phyloP scores from a whole-genome alignment of 495 filamentous ascomycete genomes.

The Podospora bellae-mahoneyi region DNA sequence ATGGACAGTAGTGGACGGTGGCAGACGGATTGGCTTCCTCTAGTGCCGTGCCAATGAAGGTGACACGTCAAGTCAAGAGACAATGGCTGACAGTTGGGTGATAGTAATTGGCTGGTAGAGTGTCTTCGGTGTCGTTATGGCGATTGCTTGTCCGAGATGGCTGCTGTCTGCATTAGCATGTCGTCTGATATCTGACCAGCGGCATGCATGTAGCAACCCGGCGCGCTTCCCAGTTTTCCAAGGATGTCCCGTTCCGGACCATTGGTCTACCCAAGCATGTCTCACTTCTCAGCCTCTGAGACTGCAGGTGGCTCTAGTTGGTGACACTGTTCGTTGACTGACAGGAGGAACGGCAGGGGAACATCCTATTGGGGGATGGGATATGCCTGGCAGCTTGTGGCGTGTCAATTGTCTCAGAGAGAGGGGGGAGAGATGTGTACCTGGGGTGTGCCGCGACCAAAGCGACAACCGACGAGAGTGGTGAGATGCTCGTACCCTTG shows the following conservation, averaged over 20 bases:
- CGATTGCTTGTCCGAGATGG: neutral
- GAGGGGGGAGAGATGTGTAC: neutral
- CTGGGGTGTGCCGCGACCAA: neutral
- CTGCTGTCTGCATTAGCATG: neutral
- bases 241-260: neutral
- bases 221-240: neutral
- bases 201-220: neutral
- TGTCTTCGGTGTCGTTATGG: neutral
- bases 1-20: neutral
- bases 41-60: neutral
- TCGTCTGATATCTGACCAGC: neutral
- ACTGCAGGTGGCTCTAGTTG: constrained; percentile 1
- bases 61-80: neutral
- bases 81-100: neutral
- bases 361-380: neutral
- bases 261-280: neutral
- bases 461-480: neutral
- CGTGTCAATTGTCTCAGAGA: neutral
- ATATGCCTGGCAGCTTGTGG: neutral
- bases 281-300: constrained; percentile 2
- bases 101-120: no score
- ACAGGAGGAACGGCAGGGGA: neutral
- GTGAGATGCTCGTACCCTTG: neutral
- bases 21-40: no score
- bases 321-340: constrained; percentile 1